A percentile compares a stretch with the other conserved stretches of the same genome.
These are phyloP conservation scores for Vitis hybrid DNA, from an alignment of 177 flowering plant species.

Conservation along the genomic window DNA sequence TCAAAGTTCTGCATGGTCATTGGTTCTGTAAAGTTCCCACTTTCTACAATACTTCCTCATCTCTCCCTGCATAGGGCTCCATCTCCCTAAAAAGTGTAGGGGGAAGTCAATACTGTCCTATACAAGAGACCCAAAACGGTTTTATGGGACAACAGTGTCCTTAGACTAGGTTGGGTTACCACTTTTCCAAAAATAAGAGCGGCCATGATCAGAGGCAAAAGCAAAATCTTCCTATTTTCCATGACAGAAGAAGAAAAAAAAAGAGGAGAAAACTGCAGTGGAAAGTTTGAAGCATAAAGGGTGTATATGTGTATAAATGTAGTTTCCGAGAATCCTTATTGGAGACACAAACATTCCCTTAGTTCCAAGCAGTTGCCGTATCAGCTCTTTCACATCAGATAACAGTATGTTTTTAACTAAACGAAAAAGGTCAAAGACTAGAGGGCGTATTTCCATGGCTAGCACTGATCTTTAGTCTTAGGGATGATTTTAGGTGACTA, in stretches of 20 bases:
- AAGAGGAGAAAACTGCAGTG: background rate
- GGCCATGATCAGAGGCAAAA: background rate
- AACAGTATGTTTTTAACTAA: background rate
- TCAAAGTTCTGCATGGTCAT: too few species aligned
- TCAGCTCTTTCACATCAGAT: too few species aligned
- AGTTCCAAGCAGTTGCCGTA: too few species aligned
- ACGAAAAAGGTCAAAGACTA: background rate
- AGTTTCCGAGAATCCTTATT: too few species aligned
- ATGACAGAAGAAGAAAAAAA: background rate
- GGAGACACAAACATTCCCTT: too few species aligned
- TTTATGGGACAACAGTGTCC: conserved; percentile 2
- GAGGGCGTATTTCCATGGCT: background rate
- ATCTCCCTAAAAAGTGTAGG: background rate
- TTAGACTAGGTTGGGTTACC: background rate
- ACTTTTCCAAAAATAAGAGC: background rate
- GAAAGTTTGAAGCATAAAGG: background rate
- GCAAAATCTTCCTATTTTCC: background rate
- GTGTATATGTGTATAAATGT: background rate
- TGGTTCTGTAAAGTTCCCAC: too few species aligned
- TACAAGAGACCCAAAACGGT: background rate
- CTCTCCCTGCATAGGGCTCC: too few species aligned
- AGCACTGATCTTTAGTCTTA: background rate
- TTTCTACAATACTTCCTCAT: too few species aligned
- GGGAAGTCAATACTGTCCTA: background rate
- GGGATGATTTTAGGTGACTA: too few species aligned